Conservation (phyloP, 345 rosid genomes). For the Alliaria petiolata region DNA sequence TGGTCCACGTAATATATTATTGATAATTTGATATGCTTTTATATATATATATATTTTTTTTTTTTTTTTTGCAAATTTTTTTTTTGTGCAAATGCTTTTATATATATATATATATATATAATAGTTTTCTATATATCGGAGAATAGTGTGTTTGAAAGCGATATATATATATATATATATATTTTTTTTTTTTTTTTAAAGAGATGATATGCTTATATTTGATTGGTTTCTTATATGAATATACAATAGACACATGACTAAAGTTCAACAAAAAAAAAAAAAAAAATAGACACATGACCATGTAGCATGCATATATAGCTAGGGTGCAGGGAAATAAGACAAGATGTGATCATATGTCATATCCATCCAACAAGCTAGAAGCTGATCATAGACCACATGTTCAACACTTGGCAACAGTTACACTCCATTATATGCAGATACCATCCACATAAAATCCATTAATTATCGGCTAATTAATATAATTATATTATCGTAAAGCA, state of each 20-base stretch:
- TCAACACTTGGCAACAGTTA: slow-evolving; percentile 4
- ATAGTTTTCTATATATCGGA: neutral
- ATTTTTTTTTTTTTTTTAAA: no score
- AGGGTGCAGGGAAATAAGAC: neutral
- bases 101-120: no score
- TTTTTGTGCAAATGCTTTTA: no score
- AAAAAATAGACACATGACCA: neutral
- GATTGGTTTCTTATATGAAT: neutral
- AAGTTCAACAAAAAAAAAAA: no score
- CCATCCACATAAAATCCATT: slow-evolving; percentile 11
- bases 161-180: no score
- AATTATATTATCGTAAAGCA: neutral
- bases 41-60: no score
- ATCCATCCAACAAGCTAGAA: slow-evolving; percentile 15
- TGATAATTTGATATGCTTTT: no score
- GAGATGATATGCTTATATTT: neutral
- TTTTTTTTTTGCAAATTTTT: no score
- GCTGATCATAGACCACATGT: slow-evolving; percentile 30
- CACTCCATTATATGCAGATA: neutral
- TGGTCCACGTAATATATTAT: slow-evolving; percentile 7
- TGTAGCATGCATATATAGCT: neutral
- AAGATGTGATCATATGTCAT: slow-evolving; percentile 15
- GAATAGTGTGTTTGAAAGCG: neutral
- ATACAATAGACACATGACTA: neutral
- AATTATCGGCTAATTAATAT: neutral